A percentile compares a stretch with the other conserved stretches of the same genome.
Conservation (phyloP, 768 basidiomycete species). For the Lactifluus hygrophoroides region DNA sequence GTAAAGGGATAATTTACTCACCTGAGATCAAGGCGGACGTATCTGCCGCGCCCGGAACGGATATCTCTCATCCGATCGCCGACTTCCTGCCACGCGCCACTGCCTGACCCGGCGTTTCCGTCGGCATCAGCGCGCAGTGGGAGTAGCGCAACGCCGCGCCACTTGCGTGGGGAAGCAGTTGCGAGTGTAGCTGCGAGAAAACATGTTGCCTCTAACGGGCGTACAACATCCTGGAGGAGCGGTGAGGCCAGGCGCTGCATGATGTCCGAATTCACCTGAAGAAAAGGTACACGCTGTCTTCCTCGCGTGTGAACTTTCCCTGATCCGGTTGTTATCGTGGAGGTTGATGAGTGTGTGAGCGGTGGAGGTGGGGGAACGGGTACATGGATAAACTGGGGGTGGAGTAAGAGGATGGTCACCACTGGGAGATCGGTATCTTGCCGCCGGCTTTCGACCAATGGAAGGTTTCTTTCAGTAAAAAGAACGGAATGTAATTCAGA, state of each 20-base stretch:
- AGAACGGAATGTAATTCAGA: not conserved
- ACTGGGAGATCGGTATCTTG: conserved; percentile 29
- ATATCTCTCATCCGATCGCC: conserved; percentile 25
- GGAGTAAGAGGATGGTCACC: conserved; percentile 37
- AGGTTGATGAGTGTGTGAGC: not conserved
- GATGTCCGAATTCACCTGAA: conserved; percentile 18
- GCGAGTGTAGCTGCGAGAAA: conserved; percentile 35
- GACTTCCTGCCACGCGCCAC: conserved; percentile 26
- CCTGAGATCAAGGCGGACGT: conserved; percentile 24
- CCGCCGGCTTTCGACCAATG: conserved; percentile 37
- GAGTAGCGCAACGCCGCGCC: conserved; percentile 46
- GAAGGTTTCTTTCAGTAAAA: not conserved
- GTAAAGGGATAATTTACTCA: conserved; percentile 5
- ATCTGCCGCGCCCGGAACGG: conserved; percentile 21
- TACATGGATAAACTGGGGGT: conserved; percentile 38
- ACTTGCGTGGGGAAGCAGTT: conserved; percentile 30
- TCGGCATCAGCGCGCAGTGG: conserved; percentile 28
- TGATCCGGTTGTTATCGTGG: not conserved
- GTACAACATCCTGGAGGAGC: conserved; percentile 35
- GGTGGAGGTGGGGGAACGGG: conserved; percentile 33
- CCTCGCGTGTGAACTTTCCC: conserved; percentile 3
- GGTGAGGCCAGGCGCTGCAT: conserved; percentile 14
- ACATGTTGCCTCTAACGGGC: conserved; percentile 36
- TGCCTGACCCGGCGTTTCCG: not conserved
- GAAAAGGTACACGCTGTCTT: conserved; percentile 21